Evolutionary conservation across 805 yeast species (phyloP), one percentile per base, ranked within the genome.

Genomic region (Ogataea pignaliae): DNA sequence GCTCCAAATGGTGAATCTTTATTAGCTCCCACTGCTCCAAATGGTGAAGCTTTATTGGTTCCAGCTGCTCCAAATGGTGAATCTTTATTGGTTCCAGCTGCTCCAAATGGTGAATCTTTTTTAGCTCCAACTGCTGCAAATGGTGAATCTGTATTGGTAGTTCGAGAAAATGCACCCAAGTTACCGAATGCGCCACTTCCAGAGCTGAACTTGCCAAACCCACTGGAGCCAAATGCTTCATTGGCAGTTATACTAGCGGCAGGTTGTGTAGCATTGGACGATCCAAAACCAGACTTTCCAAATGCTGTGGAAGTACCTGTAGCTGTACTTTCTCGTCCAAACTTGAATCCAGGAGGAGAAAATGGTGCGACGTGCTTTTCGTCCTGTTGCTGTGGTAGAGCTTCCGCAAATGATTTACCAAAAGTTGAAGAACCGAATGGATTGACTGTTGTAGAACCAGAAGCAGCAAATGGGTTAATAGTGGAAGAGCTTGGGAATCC

Each of bases 191-290:
- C 16, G 3, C 2, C 7, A 7, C 7, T 21, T 21, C 26, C 26
- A 5, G 26, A 5, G 7, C 26, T 28, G 15, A 9, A 14, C 11
- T 45, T 46, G 17, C 54, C 56, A 39, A 53, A 46, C 2, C 51
- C 31, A 34, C 54, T 34, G 39, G 41, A 39, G 6, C 62, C 61
- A 47, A 56, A 60, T 7, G 55, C 41, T 6, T 61, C 41, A 29
- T 46, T 42, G 12, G 53, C 58, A 45, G 50, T 30, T 13, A 50
- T 26, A 55, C 41, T 17, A 51, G n/a, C 15, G 17, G 45, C 28
- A n/a, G 37, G 30, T 16, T 29, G 17, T 5, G 26, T 4, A 30
- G 43, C 53, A 38, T 45, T 42, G 4, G 53, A 40, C 9, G 48
- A 35, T 33, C 35, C 29, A 30, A 44, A 53, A 1, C 53, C 35